Percentiles rank a stretch among this genome's conserved stretches.
Conservation (phyloP, 495 filamentous ascomycete genomes). For the Penicillium desertorum region DNA sequence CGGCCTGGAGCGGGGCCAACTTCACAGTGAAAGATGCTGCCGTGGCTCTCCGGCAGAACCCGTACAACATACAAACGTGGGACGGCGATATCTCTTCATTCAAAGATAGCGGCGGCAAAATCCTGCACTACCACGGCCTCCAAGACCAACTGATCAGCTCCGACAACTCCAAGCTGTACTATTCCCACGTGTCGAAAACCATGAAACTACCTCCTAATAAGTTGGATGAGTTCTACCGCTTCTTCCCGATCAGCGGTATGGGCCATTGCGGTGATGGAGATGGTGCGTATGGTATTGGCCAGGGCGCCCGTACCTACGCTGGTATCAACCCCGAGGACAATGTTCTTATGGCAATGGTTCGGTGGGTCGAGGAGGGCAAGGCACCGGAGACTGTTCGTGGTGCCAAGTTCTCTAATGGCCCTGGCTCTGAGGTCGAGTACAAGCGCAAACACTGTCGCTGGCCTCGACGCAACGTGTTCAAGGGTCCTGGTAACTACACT, state of each 20-base stretch:
- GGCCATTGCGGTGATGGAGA: constrained; percentile 51
- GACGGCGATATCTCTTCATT: constrained; percentile 47
- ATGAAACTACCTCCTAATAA: constrained; percentile 40
- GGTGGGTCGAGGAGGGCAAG: constrained; percentile 60
- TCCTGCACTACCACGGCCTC: constrained; percentile 52
- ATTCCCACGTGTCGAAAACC: constrained; percentile 43
- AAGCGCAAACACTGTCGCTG: constrained; percentile 43
- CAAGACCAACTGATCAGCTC: constrained; percentile 49
- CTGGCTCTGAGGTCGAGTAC: constrained; percentile 34
- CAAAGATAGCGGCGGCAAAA: constrained; percentile 45
- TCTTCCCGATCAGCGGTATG: constrained; percentile 61
- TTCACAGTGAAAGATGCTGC: constrained; percentile 43
- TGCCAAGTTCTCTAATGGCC: constrained; percentile 51
- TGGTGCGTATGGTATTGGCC: constrained; percentile 56
- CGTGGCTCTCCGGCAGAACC: constrained; percentile 41
- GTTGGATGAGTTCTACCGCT: constrained; percentile 59
- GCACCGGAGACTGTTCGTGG: constrained; percentile 55
- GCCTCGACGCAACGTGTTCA: constrained; percentile 39
- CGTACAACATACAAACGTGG: constrained; percentile 51
- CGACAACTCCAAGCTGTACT: constrained; percentile 45
- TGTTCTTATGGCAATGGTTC: constrained; percentile 55
- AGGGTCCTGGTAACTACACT: constrained; percentile 41
- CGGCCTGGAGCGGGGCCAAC: constrained; percentile 46
- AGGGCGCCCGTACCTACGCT: constrained; percentile 33
- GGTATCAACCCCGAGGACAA: constrained; percentile 39